Evolutionary conservation across 371 early-diverging fungal species (phyloP).

Genomic region (Dinochytrium kinnereticum): DNA sequence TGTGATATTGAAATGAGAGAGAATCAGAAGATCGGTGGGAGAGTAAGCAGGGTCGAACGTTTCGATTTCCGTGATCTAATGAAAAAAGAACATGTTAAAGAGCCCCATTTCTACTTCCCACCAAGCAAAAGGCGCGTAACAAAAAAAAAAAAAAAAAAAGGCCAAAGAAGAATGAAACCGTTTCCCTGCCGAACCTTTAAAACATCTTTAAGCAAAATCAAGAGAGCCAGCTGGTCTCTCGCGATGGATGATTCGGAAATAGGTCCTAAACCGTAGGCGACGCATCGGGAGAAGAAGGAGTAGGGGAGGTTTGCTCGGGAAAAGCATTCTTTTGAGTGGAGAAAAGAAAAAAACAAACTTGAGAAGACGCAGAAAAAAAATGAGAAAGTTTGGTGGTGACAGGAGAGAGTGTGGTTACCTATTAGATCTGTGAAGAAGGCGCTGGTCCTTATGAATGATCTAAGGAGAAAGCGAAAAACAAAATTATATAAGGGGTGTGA

Average conservation of each 20-base stretch:
- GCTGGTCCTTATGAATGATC: too few species aligned
- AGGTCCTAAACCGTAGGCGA: slow-evolving; percentile 7
- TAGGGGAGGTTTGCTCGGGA: too few species aligned
- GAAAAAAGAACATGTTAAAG: not conserved
- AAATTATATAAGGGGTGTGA: too few species aligned
- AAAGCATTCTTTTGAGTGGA: too few species aligned
- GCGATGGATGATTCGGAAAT: not conserved
- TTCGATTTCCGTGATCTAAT: not conserved
- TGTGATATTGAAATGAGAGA: not conserved
- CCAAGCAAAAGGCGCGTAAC: not conserved
- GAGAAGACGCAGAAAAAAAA: too few species aligned
- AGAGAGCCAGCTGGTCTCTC: not conserved
- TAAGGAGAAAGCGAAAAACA: too few species aligned
- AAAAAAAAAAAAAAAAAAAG: not conserved
- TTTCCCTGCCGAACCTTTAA: slow-evolving; percentile 4
- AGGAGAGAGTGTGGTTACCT: too few species aligned
- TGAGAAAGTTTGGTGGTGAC: too few species aligned
- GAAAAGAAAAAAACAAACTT: too few species aligned
- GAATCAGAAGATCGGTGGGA: not conserved
- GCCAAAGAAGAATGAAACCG: too few species aligned
- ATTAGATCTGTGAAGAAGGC: too few species aligned
- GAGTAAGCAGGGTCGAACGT: slow-evolving; percentile 5
- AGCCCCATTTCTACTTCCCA: not conserved
- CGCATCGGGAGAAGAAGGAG: not conserved
- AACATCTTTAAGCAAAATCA: not conserved